These are phyloP conservation scores for Rhizophora mangle DNA, from an alignment of 345 rosid species.

Conservation along the genomic window DNA sequence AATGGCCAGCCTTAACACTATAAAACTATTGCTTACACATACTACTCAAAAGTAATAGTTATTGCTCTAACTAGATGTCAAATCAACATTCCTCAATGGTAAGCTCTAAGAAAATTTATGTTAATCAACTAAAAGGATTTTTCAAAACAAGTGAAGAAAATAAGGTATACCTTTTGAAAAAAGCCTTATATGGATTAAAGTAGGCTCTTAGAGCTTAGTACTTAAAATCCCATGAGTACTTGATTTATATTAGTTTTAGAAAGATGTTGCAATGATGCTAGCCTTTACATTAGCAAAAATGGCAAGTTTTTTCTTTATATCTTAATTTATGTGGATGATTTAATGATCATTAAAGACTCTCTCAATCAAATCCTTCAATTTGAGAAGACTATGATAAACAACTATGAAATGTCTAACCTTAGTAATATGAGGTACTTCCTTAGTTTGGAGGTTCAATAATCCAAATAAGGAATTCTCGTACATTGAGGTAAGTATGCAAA, in stretches of 20 bases:
- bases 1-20: no score
- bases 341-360: background rate
- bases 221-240: background rate
- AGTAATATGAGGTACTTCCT: background rate
- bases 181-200: no score
- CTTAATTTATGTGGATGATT: background rate
- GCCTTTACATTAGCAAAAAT: background rate
- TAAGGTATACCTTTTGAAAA: no score
- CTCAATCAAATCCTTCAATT: background rate
- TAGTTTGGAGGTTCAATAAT: background rate
- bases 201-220: no score
- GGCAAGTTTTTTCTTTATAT: background rate
- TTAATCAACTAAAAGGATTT: no score
- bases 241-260: background rate
- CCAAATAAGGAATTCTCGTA: background rate
- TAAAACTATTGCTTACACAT: no score
- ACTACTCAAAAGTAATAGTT: no score
- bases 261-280: background rate
- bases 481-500: background rate
- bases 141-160: no score
- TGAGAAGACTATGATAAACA: background rate
- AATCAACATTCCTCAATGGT: no score
- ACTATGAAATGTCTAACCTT: background rate
- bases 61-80: no score
- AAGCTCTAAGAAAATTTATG: no score